A percentile compares a stretch with the other conserved stretches of the same genome.
Evolutionary conservation across 1,139 yeast species (phyloP).

Genomic region (Geotrichum siamense): DNA sequence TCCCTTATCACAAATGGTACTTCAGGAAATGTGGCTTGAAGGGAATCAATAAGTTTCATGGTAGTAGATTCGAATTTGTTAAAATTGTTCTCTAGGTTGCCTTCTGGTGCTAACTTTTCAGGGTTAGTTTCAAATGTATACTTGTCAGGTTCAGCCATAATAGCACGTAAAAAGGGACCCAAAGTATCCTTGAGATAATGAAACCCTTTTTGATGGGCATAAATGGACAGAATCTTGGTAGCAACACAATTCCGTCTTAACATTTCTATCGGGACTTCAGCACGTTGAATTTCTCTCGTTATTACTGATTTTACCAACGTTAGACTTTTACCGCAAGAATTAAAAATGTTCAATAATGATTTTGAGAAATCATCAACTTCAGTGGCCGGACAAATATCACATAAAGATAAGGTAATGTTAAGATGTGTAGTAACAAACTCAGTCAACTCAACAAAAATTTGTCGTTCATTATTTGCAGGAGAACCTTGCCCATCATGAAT

Average conservation of each 20-base stretch:
- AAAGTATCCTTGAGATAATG: slow-evolving; percentile 50
- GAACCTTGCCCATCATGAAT: slow-evolving; percentile 36
- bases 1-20: slow-evolving; percentile 59
- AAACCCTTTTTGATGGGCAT: slow-evolving; percentile 59
- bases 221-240: slow-evolving; percentile 65
- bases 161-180: slow-evolving; percentile 48
- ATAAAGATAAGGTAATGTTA: slow-evolving; percentile 24
- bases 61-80: slow-evolving; percentile 51
- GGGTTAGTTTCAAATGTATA: slow-evolving; percentile 55
- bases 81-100: slow-evolving; percentile 41
- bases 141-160: slow-evolving; percentile 44
- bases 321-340: slow-evolving; percentile 48
- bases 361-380: slow-evolving; percentile 70
- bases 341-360: slow-evolving; percentile 57
- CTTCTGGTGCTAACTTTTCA: slow-evolving; percentile 38
- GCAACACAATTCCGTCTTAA: slow-evolving; percentile 77
- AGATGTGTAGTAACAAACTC: slow-evolving; percentile 23
- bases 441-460: slow-evolving; percentile 32
- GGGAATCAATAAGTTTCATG: slow-evolving; percentile 47
- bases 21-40: slow-evolving; percentile 44
- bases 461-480: slow-evolving; percentile 31
- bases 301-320: slow-evolving; percentile 51
- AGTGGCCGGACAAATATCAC: slow-evolving; percentile 48
- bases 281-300: slow-evolving; percentile 53
- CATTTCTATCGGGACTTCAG: slow-evolving; percentile 61